Conservation (phyloP, 139 green algal species). For the Nannochloris sp. region DNA sequence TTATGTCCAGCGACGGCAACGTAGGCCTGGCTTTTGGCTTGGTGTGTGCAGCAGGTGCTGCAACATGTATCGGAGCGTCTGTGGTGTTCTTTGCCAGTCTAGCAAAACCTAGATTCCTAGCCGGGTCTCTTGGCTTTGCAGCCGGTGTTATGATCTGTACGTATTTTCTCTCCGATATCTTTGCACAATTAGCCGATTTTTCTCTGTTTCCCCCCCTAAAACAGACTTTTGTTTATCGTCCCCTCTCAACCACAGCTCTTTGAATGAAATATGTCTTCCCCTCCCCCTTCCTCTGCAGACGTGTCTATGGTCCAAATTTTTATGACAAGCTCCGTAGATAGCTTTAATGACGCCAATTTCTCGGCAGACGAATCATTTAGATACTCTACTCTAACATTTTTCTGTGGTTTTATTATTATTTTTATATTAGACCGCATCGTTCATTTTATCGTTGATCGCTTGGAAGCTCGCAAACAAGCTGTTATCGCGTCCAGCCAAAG, state of each 20-base stretch:
- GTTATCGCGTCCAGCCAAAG: neutral
- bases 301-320: slow-evolving; percentile 67
- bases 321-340: slow-evolving; percentile 34
- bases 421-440: slow-evolving; percentile 43
- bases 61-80: slow-evolving; percentile 42
- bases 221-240: neutral
- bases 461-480: neutral
- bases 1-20: slow-evolving; percentile 19
- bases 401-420: slow-evolving; percentile 45
- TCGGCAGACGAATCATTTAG: slow-evolving; percentile 24
- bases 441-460: slow-evolving; percentile 21
- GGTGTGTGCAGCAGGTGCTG: slow-evolving; percentile 42
- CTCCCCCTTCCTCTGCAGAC: slow-evolving; percentile 10
- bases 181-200: neutral
- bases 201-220: neutral
- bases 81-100: slow-evolving; percentile 48
- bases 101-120: slow-evolving; percentile 40
- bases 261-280: neutral
- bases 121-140: slow-evolving; percentile 40
- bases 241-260: neutral
- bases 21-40: slow-evolving; percentile 60
- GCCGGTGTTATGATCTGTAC: slow-evolving; percentile 63
- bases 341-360: slow-evolving; percentile 33
- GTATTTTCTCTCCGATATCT: neutral
- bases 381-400: slow-evolving; percentile 57